These are phyloP conservation scores for Mucor velutinosus DNA, from an alignment of 371 early-diverging fungal species.

Conservation along the genomic window DNA sequence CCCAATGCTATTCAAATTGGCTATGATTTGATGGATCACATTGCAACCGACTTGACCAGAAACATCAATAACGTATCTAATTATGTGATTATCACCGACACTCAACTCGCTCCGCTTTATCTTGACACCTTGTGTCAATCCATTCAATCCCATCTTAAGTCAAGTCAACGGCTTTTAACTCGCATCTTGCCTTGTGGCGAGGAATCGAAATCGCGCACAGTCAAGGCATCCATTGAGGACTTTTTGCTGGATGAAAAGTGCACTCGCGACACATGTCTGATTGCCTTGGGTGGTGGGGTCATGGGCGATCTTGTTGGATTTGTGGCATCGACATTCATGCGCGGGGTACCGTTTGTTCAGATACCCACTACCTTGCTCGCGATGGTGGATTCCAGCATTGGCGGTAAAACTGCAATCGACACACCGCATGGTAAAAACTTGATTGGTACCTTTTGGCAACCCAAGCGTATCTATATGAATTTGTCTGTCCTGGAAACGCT, in stretches of 20 bases:
- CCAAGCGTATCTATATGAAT: slow-evolving; percentile 87
- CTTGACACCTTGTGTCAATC: neutral
- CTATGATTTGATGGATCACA: slow-evolving; percentile 66
- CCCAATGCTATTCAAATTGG: slow-evolving; percentile 61
- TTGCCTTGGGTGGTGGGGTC: slow-evolving; percentile 95
- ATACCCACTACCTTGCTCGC: slow-evolving; percentile 94
- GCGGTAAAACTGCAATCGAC: slow-evolving; percentile 96
- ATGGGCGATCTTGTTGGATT: slow-evolving; percentile 94
- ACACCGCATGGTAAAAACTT: slow-evolving; percentile 92
- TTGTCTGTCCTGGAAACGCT: slow-evolving; percentile 77
- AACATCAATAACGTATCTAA: slow-evolving; percentile 62
- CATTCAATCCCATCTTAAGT: slow-evolving; percentile 6
- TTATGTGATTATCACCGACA: slow-evolving; percentile 86
- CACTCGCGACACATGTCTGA: slow-evolving; percentile 87
- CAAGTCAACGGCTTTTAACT: slow-evolving; percentile 60
- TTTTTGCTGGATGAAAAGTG: slow-evolving; percentile 78
- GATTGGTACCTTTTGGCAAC: slow-evolving; percentile 97
- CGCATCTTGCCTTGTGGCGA: slow-evolving; percentile 87
- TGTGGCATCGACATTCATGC: slow-evolving; percentile 95
- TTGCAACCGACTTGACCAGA: slow-evolving; percentile 67
- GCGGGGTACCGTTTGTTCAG: slow-evolving; percentile 88
- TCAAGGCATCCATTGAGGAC: slow-evolving; percentile 86
- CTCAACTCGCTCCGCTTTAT: slow-evolving; percentile 75
- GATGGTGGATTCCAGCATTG: slow-evolving; percentile 96
- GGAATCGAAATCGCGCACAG: slow-evolving; percentile 76